Percentiles rank a stretch among this genome's conserved stretches.
phyloP scores from a whole-genome alignment of 2,329 filamentous ascomycete genomes.

The Leptosphaerulina australis region DNA sequence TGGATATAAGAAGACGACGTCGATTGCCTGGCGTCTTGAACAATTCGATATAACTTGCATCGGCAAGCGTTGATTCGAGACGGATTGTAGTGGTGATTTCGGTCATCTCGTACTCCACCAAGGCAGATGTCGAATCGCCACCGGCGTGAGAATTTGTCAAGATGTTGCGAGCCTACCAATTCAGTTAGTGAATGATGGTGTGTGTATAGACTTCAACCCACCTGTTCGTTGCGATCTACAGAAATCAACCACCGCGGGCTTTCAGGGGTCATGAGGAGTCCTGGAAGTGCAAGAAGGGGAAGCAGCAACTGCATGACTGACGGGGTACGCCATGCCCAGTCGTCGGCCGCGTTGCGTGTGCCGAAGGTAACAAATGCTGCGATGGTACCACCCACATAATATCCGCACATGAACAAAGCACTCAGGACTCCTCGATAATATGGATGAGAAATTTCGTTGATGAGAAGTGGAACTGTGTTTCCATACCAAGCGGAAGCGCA shows the following conservation, averaged over 20 bases:
- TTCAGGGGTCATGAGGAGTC: constrained; percentile 47
- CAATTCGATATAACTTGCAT: constrained; percentile 13
- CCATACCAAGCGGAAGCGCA: constrained; percentile 43
- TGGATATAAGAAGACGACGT: constrained; percentile 47
- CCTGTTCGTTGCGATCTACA: constrained; percentile 52
- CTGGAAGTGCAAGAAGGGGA: constrained; percentile 45
- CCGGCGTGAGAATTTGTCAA: constrained; percentile 18
- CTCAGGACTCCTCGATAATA: constrained; percentile 46
- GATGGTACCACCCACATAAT: constrained; percentile 48
- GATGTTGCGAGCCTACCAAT: constrained; percentile 6
- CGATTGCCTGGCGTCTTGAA: constrained; percentile 44
- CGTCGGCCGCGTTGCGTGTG: constrained; percentile 46
- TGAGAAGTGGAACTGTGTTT: constrained; percentile 44
- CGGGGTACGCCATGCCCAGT: constrained; percentile 44
- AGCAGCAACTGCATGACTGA: constrained; percentile 44
- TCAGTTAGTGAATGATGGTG: constrained; percentile 30
- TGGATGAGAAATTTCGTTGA: constrained; percentile 53
- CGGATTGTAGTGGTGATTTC: constrained; percentile 17
- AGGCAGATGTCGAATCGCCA: constrained; percentile 26
- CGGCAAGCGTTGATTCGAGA: constrained; percentile 19
- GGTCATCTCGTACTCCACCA: constrained; percentile 20
- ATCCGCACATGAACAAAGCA: constrained; percentile 46
- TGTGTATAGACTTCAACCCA: not conserved
- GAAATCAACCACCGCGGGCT: constrained; percentile 55
- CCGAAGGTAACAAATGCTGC: constrained; percentile 56